Evolutionary conservation across 345 rosid species (phyloP).

Genomic region (Camelina neglecta): DNA sequence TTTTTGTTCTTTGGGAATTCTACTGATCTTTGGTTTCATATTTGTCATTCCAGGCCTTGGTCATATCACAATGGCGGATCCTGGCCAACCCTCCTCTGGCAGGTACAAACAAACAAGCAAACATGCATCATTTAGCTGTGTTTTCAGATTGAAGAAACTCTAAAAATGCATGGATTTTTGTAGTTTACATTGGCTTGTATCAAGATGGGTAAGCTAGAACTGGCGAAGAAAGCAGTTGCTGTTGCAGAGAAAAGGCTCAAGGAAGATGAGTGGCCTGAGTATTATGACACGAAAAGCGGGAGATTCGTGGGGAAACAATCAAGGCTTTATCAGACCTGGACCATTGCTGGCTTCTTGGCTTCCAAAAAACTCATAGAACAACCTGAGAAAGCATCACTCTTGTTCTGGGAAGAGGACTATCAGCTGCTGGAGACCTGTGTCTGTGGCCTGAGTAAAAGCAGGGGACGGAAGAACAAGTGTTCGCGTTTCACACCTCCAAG

Average conservation of each 20-base stretch:
- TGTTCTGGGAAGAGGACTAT: slow-evolving; percentile 91
- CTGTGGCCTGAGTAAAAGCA: slow-evolving; percentile 62
- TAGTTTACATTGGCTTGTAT: slow-evolving; percentile 94
- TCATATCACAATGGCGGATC: slow-evolving; percentile 99
- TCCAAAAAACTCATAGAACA: slow-evolving; percentile 88
- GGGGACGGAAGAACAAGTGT: slow-evolving; percentile 62
- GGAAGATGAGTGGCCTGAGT: slow-evolving; percentile 85
- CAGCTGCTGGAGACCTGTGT: slow-evolving; percentile 86
- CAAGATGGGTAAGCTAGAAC: slow-evolving; percentile 78
- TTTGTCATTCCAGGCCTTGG: slow-evolving; percentile 72
- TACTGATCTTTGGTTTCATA: background rate
- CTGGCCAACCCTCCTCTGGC: slow-evolving; percentile 98
- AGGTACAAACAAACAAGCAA: slow-evolving; percentile 51
- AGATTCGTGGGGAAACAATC: slow-evolving; percentile 87
- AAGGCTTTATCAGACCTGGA: slow-evolving; percentile 81
- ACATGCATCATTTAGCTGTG: background rate
- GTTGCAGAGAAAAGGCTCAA: slow-evolving; percentile 75
- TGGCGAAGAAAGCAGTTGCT: slow-evolving; percentile 74
- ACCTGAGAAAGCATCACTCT: slow-evolving; percentile 77
- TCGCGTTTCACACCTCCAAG: slow-evolving; percentile 56
- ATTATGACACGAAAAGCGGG: slow-evolving; percentile 79
- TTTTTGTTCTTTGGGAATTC: background rate
- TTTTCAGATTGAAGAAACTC: background rate
- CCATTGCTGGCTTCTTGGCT: slow-evolving; percentile 78
- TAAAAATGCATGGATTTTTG: slow-evolving; percentile 11